These are phyloP conservation scores for Chlamydomonas urium DNA, from an alignment of 139 green algal genomes.

Conservation along the genomic window DNA sequence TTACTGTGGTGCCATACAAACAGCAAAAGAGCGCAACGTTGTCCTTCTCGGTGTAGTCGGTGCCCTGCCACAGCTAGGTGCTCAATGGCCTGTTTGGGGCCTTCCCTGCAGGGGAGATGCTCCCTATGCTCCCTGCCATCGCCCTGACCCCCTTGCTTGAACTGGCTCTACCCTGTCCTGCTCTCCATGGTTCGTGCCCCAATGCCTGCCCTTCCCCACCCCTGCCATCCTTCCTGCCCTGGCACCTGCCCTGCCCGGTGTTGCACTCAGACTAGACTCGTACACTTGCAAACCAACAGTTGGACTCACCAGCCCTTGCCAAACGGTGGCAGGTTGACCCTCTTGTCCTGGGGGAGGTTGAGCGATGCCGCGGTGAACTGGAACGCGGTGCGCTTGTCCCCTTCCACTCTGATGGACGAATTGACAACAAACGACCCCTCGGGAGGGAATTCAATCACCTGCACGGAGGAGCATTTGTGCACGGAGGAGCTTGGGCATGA, in stretches of 20 bases:
- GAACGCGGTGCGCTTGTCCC: constrained; percentile 56
- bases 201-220: background rate
- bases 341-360: constrained; percentile 37
- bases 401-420: constrained; percentile 24
- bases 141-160: constrained; percentile 29
- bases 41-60: background rate
- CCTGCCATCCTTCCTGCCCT: background rate
- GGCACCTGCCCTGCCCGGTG: background rate
- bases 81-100: no score
- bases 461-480: constrained; percentile 6
- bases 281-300: background rate
- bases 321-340: constrained; percentile 65
- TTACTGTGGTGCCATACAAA: background rate
- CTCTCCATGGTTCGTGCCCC: background rate
- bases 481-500: background rate
- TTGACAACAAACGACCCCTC: constrained; percentile 78
- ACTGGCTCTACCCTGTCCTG: constrained; percentile 65
- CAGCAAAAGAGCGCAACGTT: background rate
- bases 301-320: constrained; percentile 68
- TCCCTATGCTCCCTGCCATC: background rate
- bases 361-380: constrained; percentile 62
- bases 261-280: background rate
- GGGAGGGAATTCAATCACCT: constrained; percentile 90
- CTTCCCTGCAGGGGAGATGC: no score
- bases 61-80: no score